phyloP scores from a whole-genome alignment of 148 eudicot genomes.

The Arbutus unedo region DNA sequence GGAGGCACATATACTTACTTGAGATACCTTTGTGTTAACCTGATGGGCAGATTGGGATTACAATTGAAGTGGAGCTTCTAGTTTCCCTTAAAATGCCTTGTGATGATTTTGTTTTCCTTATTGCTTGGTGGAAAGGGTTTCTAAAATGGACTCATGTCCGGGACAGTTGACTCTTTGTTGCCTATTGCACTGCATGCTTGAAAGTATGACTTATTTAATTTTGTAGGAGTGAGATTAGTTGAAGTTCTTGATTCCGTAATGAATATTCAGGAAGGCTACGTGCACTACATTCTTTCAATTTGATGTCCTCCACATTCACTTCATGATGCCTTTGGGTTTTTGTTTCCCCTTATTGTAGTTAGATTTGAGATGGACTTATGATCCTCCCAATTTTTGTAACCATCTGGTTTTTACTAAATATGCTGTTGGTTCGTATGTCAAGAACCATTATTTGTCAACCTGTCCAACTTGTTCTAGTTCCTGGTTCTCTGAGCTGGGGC shows the following conservation, averaged over 20 bases:
- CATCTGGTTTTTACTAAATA: too few relatives aligned
- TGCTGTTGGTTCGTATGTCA: not conserved
- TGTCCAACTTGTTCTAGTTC: not conserved
- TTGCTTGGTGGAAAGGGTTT: not conserved
- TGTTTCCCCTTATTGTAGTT: not conserved
- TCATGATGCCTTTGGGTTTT: not conserved
- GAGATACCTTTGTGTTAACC: not conserved
- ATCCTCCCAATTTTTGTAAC: not conserved
- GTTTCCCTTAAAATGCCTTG: not conserved
- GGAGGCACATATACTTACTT: not conserved
- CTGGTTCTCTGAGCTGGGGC: not conserved
- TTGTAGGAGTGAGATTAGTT: not conserved
- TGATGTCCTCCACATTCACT: not conserved
- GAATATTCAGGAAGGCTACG: not conserved
- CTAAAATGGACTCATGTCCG: not conserved
- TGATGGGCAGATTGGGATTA: not conserved
- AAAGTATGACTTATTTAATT: too few relatives aligned
- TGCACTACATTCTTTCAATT: not conserved
- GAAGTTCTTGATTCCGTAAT: not conserved
- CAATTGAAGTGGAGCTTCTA: not conserved
- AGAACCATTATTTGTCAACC: not conserved
- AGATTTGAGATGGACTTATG: not conserved
- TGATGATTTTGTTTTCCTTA: not conserved
- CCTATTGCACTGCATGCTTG: not conserved
- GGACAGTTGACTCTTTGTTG: not conserved